A percentile compares a stretch with the other conserved stretches of the same genome.
These are phyloP conservation scores for Phytophthora tentaculata DNA, from an alignment of 352 stramenopile species.

Conservation along the genomic window DNA sequence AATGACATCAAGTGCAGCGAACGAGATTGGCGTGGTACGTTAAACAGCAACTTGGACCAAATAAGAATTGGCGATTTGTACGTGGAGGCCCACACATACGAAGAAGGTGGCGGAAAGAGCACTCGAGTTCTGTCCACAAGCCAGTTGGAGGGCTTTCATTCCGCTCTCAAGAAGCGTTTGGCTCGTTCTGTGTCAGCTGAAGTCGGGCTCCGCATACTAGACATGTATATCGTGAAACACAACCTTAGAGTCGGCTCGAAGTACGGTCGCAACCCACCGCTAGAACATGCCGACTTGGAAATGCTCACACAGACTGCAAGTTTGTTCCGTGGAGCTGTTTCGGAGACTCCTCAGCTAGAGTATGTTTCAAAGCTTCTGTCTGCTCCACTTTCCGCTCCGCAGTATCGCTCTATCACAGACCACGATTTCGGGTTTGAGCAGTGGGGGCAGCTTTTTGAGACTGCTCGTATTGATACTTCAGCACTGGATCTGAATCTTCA, in stretches of 20 bases:
- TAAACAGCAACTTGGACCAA: constrained; percentile 1
- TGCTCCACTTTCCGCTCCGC: neutral
- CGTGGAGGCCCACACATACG: neutral
- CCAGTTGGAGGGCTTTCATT: constrained; percentile 1
- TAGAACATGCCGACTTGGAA: neutral
- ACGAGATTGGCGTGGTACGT: neutral
- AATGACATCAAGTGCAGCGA: neutral
- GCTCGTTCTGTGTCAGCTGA: neutral
- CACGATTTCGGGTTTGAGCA: neutral
- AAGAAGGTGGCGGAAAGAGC: neutral
- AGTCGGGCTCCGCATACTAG: neutral
- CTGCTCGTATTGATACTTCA: neutral
- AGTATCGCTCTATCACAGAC: neutral
- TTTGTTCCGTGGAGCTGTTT: neutral
- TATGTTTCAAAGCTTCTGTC: constrained; percentile 1
- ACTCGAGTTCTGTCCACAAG: neutral
- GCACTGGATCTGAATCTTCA: neutral
- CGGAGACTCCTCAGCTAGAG: neutral
- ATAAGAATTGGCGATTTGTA: neutral
- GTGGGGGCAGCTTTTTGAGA: neutral
- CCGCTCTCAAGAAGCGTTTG: neutral
- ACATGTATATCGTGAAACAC: neutral
- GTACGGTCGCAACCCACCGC: neutral
- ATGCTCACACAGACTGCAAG: neutral
- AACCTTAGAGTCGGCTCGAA: neutral